Evolutionary conservation across 1,284 basidiomycete species (phyloP), one percentile per base, ranked within the genome.

Genomic region (Sutorius eximius): DNA sequence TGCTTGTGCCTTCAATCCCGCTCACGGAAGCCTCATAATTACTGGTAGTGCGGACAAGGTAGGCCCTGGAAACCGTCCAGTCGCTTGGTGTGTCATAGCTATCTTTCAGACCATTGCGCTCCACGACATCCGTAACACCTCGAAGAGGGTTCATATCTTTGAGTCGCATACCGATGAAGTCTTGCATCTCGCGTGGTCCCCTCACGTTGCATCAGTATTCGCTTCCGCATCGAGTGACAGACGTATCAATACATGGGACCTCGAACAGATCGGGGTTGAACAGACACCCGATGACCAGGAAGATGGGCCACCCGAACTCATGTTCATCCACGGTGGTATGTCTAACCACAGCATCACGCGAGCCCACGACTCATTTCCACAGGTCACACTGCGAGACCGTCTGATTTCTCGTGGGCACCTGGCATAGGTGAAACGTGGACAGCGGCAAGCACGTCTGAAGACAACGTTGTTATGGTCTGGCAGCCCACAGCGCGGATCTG

Each of bases 201-300:
- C 97, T 7, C 91, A 94, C 67, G 91, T 92, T 63, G 82, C 87
- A 8, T 93, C 91, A 4, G 82, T 97, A 56, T 97, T 98, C 62
- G 95, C 94, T 0, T 95, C 91, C 5, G 94, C 94, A 0, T 92
- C 91, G 0, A 89, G 93, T 51, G 96, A 99, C 70, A 82, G 97
- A 33, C 82, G 97, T 20, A 85, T 99, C 59, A 96, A 97, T 64
- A 79, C 99, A 48, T 99, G 97, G 97, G 95, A 99, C 75, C 75
- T 98, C 49, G 83, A 87, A 37, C 85, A 90, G 61, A 98, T 99
- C 60, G 96, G 96, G 1, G 85, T 90, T 49, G 97, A 99, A 73
- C 96, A 99, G 72, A 93, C 93, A 1, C 95, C 96, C 3, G 96
- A 99, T 63, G 96, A 99, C 68, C 92, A 94, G 49, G 97, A 99